Evolutionary conservation across 495 filamentous ascomycete species (phyloP), one percentile per base, ranked within the genome.

Genomic region (Talaromyces ruber): DNA sequence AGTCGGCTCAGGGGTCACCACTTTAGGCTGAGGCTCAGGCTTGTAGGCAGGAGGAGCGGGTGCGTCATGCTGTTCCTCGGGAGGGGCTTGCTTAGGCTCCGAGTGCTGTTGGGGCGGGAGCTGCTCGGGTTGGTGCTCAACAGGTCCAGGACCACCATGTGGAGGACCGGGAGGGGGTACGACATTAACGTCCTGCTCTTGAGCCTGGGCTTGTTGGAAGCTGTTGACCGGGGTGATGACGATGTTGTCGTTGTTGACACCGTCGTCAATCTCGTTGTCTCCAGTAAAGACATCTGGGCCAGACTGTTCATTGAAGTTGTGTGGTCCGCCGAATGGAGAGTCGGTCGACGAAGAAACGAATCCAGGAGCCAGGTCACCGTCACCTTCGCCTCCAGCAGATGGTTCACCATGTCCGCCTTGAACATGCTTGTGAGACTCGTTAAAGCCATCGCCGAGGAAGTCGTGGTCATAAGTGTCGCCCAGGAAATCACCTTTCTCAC

Each of bases 221-320:
- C 59, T 60, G 43, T 26, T 52, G n/a, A 60, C 25, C 16, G 59
- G 59, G 16, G 59, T 51, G 25, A 60, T 60, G 39, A 60, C 45
- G 14, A 60, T 60, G 59, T 52, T 60, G 45, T 60, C 59, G 28
- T 60, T 60, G 59, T 60, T 60, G 59, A 60, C 16, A 4, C 59
- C 59, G 16, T 34, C 59, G 7, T 60, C 43, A 32, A 30, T 51
- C 43, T 60, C 43, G 59, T 60, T 60, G 59, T 34, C 22, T 30
- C 59, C 59, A 22, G 22, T 29, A 21, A 45, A 18, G 16, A 24
- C 30, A 8, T 51, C 21, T 8, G 59, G 59, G 4, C 59, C 59
- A 22, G n/a, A n/a, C 25, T 60, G 59, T 30, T 60, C 32, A 25
- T 60, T 50, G 39, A 50, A 28, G 25, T 60, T 51, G 43, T 52